Evolutionary conservation across 2,329 filamentous ascomycete genomes (phyloP), one percentile per base, ranked within the genome.

Genomic region (Diplodia seriata): DNA sequence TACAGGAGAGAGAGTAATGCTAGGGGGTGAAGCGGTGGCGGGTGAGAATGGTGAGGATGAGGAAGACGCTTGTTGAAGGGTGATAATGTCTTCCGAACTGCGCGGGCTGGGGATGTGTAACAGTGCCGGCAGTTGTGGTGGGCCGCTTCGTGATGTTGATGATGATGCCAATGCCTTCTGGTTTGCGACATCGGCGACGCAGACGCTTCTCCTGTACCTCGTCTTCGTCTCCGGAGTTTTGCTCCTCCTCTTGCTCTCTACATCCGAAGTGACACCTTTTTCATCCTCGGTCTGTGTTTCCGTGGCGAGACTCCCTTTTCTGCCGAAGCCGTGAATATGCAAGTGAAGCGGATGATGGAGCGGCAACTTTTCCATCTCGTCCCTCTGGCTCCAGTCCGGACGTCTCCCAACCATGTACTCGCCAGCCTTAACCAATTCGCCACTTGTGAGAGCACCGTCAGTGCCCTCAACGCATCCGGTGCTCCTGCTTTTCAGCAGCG

Each of bases 301-400:
- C 23, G 47, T 63, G 11, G 36, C n/a, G 5, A 49, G 36, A 20
- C 59, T 40, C 8, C 23, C 23, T 18, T n/a, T 38, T n/a, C 47
- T 49, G 9, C 40, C 59, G 7, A 63, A 51, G 18, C 59, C 31
- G 3, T 47, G 59, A 49, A 63, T 18, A 33, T 63, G 59, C 5
- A 63, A 33, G 26, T 63, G 59, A 9, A 63, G 43, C 11, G 23
- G 23, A 14, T 8, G 12, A 18, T 29, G 47, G 14, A 12, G 38
- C 43, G 18, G 31, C 2, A 51, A 20, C n/a, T 23, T 56, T 14
- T 38, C 33, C 33, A 38, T 14, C 59, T 63, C 43, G 12, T 63
- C 59, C 18, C 31, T 51, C 14, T 63, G 59, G n/a, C 29, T 63
- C 59, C 59, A 63, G 59, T 63, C 59, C n/a, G 59, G 59, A 0